Evolutionary conservation across 106 monocot species (phyloP).

Genomic region (Chionographis japonica): DNA sequence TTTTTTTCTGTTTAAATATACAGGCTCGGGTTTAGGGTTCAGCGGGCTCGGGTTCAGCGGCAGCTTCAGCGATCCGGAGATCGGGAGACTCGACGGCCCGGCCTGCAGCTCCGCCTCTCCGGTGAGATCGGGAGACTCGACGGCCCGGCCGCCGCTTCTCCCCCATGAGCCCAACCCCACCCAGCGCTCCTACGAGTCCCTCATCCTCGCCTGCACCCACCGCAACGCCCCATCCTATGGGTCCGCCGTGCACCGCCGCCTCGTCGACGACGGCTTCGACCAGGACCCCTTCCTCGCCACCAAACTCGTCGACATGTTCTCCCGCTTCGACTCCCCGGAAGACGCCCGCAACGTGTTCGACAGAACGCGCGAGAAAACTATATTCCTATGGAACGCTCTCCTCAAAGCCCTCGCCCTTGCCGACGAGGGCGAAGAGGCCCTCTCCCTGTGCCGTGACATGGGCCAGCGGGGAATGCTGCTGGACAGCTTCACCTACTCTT

Average conservation of each 20-base stretch:
- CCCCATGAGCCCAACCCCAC: slow-evolving; percentile 49
- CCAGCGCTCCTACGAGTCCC: slow-evolving; percentile 45
- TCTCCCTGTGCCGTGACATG: slow-evolving; percentile 48
- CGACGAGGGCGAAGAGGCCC: slow-evolving; percentile 44
- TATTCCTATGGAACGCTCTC: slow-evolving; percentile 73
- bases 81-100: too few species aligned
- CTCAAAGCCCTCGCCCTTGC: slow-evolving; percentile 48
- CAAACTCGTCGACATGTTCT: slow-evolving; percentile 67
- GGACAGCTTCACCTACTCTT: slow-evolving; percentile 69
- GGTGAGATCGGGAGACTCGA: too few species aligned
- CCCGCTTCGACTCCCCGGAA: slow-evolving; percentile 24
- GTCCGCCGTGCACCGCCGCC: slow-evolving; percentile 33
- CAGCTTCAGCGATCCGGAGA: too few species aligned
- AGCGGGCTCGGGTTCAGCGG: too few species aligned
- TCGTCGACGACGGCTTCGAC: slow-evolving; percentile 41
- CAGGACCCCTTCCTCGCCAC: slow-evolving; percentile 77
- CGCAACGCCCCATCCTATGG: slow-evolving; percentile 15
- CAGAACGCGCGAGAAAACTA: slow-evolving; percentile 42
- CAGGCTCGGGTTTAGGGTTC: too few species aligned
- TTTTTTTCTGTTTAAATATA: too few species aligned
- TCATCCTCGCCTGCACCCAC: slow-evolving; percentile 55
- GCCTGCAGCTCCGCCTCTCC: too few species aligned
- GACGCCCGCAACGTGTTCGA: slow-evolving; percentile 75
- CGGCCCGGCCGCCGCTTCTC: too few species aligned
- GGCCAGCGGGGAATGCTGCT: slow-evolving; percentile 16